These are phyloP conservation scores for Podospora comata DNA, from an alignment of 495 filamentous ascomycete species.

Conservation along the genomic window DNA sequence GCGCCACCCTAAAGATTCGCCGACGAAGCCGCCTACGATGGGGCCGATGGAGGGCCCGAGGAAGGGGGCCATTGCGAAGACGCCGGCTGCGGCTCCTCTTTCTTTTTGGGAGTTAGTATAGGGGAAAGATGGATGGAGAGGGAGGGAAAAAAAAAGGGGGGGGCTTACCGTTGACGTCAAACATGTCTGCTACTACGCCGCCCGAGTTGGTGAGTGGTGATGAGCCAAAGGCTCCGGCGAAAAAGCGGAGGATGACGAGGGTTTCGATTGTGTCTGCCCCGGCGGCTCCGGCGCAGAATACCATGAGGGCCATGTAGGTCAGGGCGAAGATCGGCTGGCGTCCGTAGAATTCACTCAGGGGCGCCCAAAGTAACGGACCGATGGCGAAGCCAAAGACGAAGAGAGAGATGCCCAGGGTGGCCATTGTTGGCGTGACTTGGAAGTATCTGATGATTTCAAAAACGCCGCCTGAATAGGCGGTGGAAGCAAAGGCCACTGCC, in stretches of 20 bases:
- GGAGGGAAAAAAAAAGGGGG: no score
- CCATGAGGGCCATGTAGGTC: slow-evolving; percentile 61
- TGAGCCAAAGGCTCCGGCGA: slow-evolving; percentile 74
- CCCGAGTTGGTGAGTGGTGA: slow-evolving; percentile 70
- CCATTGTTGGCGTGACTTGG: slow-evolving; percentile 56
- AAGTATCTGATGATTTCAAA: slow-evolving; percentile 59
- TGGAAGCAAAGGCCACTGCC: slow-evolving; percentile 72
- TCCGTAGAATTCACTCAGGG: slow-evolving; percentile 66
- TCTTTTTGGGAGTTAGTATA: slow-evolving; percentile 36
- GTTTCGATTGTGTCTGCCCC: slow-evolving; percentile 60
- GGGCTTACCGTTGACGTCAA: slow-evolving; percentile 43
- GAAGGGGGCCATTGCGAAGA: slow-evolving; percentile 68
- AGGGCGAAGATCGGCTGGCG: slow-evolving; percentile 65
- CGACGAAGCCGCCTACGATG: slow-evolving; percentile 58
- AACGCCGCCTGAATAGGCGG: slow-evolving; percentile 71
- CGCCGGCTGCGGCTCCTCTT: slow-evolving; percentile 59
- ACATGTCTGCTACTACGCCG: slow-evolving; percentile 75
- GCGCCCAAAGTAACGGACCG: slow-evolving; percentile 64
- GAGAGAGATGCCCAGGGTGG: slow-evolving; percentile 65
- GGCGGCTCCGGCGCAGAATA: slow-evolving; percentile 65
- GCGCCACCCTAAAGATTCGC: slow-evolving; percentile 52
- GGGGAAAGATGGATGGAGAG: background rate
- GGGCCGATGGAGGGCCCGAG: slow-evolving; percentile 63
- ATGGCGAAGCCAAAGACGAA: slow-evolving; percentile 74
- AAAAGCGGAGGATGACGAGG: slow-evolving; percentile 72